Percentiles rank a stretch among this genome's conserved stretches.
These are phyloP conservation scores for Solanum piurae DNA, from an alignment of 257 asterid species.

Conservation along the genomic window DNA sequence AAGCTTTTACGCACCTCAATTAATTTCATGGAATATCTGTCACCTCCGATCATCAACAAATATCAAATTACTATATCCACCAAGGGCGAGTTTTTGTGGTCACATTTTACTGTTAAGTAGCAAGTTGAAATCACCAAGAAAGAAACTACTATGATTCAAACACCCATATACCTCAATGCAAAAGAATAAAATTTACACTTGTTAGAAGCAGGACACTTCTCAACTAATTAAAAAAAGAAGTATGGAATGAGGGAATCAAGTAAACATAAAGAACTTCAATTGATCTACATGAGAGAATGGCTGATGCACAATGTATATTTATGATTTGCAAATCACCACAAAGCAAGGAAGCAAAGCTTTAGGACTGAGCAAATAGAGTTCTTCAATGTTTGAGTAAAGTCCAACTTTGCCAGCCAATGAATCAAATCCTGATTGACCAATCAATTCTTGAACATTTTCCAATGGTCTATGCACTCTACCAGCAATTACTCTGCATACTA, in stretches of 20 bases:
- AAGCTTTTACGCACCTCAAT: not conserved
- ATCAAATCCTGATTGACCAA: constrained; percentile 73
- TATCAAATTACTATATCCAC: not conserved
- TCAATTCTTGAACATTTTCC: constrained; percentile 60
- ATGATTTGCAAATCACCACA: constrained; percentile 62
- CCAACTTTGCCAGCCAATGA: constrained; percentile 91
- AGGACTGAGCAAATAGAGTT: constrained; percentile 66
- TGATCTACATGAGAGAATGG: not conserved
- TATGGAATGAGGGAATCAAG: not conserved
- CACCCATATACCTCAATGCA: not conserved
- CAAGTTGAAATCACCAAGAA: not conserved
- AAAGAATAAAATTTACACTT: not conserved
- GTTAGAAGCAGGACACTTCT: not conserved
- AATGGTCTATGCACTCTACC: constrained; percentile 88
- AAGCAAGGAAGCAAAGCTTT: constrained; percentile 94
- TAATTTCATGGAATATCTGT: rapidly evolving
- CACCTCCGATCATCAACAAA: not conserved
- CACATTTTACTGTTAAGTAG: not conserved
- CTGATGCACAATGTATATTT: not conserved
- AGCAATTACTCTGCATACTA: constrained; percentile 89
- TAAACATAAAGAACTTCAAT: not conserved
- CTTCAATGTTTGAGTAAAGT: constrained; percentile 58
- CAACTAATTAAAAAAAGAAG: not conserved
- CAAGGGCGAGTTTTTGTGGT: not conserved
- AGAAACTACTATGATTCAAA: not conserved